Conservation (phyloP, 257 asterid genomes). For the Nicotiana attenuata region DNA sequence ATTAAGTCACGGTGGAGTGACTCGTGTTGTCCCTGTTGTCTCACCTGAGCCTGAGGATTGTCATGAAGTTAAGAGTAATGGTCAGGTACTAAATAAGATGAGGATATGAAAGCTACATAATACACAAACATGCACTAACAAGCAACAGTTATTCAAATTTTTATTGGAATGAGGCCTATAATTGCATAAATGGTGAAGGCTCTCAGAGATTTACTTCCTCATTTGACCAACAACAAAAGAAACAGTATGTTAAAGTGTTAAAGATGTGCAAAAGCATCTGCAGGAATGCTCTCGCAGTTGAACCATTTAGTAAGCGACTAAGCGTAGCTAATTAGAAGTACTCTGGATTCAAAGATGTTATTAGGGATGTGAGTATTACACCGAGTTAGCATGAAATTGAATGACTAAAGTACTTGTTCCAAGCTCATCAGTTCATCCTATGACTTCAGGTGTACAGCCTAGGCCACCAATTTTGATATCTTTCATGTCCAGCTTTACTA, state of each 20-base stretch:
- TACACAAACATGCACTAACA: neutral
- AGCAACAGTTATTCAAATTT: neutral
- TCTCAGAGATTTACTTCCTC: no score
- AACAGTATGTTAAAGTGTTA: no score
- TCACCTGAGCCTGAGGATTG: slow-evolving; percentile 35
- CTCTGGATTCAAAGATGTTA: neutral
- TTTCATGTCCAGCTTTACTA: no score
- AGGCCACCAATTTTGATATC: no score
- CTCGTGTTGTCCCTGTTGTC: slow-evolving; percentile 80
- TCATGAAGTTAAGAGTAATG: neutral
- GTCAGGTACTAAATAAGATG: neutral
- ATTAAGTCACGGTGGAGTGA: slow-evolving; percentile 61
- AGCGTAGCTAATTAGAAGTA: neutral
- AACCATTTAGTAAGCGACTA: no score
- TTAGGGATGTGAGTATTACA: neutral
- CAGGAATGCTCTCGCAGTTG: no score
- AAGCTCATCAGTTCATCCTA: no score
- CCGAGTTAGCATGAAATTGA: neutral
- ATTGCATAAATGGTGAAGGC: no score
- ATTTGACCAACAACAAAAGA: no score
- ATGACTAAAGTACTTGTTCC: neutral
- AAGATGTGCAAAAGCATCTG: no score
- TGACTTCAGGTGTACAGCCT: no score
- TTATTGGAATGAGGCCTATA: no score
- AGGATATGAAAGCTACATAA: neutral